Conservation (phyloP, 2,329 filamentous ascomycete genomes). For the Triangularia setosa region DNA sequence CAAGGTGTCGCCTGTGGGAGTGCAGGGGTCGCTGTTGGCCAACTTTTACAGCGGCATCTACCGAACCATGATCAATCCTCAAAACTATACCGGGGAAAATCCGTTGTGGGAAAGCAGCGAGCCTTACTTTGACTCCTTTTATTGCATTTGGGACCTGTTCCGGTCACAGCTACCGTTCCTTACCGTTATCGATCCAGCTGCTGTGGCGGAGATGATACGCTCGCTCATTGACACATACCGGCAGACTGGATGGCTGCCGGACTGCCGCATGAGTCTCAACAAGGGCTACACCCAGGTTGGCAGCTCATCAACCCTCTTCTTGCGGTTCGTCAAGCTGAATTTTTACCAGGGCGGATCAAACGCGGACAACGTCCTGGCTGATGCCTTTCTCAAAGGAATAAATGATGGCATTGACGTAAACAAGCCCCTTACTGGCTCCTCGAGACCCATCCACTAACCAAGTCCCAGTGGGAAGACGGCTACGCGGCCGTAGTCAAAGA, state of each 20-base stretch:
- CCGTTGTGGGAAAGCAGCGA: slow-evolving; percentile 62
- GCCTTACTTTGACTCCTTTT: slow-evolving; percentile 73
- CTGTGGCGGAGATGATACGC: slow-evolving; percentile 63
- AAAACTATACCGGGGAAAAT: slow-evolving; percentile 72
- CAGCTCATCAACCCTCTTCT: slow-evolving; percentile 23
- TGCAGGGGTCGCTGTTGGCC: slow-evolving; percentile 51
- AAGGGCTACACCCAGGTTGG: slow-evolving; percentile 64
- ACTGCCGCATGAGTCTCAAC: slow-evolving; percentile 72
- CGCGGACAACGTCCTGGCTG: slow-evolving; percentile 64
- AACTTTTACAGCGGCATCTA: slow-evolving; percentile 72
- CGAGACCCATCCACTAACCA: slow-evolving; percentile 15
- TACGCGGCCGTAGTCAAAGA: slow-evolving; percentile 71
- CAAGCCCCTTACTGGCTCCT: background rate
- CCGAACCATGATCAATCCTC: slow-evolving; percentile 66
- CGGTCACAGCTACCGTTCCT: slow-evolving; percentile 66
- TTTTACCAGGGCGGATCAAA: slow-evolving; percentile 64
- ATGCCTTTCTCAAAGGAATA: slow-evolving; percentile 65
- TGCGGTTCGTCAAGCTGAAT: background rate
- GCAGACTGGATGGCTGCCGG: slow-evolving; percentile 67
- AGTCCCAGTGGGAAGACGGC: slow-evolving; percentile 56
- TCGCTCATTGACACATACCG: slow-evolving; percentile 69
- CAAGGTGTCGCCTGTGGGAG: slow-evolving; percentile 48
- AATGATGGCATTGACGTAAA: slow-evolving; percentile 49
- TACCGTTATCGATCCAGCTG: slow-evolving; percentile 61
- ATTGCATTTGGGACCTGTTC: slow-evolving; percentile 71